These are phyloP conservation scores for Pyricularia grisea DNA, from an alignment of 2,329 filamentous ascomycete genomes.

Conservation along the genomic window DNA sequence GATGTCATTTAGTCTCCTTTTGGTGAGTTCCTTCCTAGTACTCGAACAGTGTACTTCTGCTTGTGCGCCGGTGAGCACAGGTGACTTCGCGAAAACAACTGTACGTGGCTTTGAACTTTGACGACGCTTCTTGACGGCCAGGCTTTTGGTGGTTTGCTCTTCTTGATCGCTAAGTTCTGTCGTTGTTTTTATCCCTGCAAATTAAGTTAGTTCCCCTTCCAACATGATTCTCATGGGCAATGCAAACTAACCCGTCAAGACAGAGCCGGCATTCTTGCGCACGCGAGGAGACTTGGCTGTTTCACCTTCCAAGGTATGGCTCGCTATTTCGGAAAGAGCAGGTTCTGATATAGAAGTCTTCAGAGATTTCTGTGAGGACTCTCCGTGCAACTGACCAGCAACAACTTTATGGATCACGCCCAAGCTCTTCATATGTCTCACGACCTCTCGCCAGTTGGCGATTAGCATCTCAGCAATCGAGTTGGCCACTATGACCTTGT, in stretches of 20 bases:
- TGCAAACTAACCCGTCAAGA: background rate
- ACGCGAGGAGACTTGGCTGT: background rate
- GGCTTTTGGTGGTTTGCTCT: background rate
- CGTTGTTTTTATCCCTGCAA: background rate
- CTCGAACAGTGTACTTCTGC: background rate
- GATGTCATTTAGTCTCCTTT: background rate
- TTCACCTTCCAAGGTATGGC: background rate
- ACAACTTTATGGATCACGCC: constrained; percentile 16
- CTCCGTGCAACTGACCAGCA: background rate
- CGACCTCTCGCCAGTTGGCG: constrained; percentile 54
- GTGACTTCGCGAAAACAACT: background rate
- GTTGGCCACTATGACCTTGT: constrained; percentile 50
- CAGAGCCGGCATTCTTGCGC: background rate
- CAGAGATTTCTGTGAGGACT: constrained; percentile 10
- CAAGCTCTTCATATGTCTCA: constrained; percentile 47
- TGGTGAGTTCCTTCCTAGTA: background rate
- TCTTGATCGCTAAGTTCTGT: background rate
- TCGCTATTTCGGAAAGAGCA: background rate
- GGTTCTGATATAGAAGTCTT: constrained; percentile 29
- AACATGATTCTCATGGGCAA: background rate
- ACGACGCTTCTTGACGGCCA: background rate
- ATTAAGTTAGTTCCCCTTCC: background rate
- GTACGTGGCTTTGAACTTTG: background rate
- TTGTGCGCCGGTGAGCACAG: background rate
- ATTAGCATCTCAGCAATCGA: constrained; percentile 57